A percentile compares a stretch with the other conserved stretches of the same genome.
Evolutionary conservation across 2,329 filamentous ascomycete genomes (phyloP).

Genomic region (Exophiala lecanii-corni): DNA sequence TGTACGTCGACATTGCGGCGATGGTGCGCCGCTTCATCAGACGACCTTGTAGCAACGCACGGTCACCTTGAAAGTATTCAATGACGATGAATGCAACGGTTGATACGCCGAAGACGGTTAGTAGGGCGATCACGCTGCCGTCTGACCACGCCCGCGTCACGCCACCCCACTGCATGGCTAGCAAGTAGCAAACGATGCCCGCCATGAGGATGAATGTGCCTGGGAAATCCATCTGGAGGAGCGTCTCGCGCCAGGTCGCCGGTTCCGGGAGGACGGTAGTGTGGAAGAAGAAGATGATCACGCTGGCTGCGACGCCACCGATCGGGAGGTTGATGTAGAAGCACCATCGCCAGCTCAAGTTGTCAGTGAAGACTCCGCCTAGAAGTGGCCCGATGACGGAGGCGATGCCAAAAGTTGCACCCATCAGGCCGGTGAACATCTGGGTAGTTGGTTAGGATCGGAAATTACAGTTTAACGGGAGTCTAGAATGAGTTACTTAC

Average conservation of each 20-base stretch:
- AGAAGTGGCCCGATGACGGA: slow-evolving; percentile 27
- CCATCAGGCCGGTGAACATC: slow-evolving; percentile 37
- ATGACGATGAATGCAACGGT: slow-evolving; percentile 25
- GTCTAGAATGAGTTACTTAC: too few relatives aligned
- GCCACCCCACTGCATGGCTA: slow-evolving; percentile 45
- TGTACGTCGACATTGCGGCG: slow-evolving; percentile 30
- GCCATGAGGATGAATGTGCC: slow-evolving; percentile 39
- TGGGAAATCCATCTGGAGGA: slow-evolving; percentile 41
- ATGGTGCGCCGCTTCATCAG: slow-evolving; percentile 32
- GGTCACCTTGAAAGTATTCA: slow-evolving; percentile 37
- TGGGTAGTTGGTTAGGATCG: slow-evolving; percentile 36
- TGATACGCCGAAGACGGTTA: slow-evolving; percentile 41
- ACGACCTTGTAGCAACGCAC: slow-evolving; percentile 35
- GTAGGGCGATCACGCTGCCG: slow-evolving; percentile 39
- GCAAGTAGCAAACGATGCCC: slow-evolving; percentile 37
- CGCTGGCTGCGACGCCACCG: slow-evolving; percentile 33
- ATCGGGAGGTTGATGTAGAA: slow-evolving; percentile 36
- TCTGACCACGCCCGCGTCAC: slow-evolving; percentile 32
- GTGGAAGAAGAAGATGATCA: slow-evolving; percentile 30
- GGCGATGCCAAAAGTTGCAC: slow-evolving; percentile 26
- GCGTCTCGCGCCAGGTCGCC: slow-evolving; percentile 30
- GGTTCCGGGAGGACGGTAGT: slow-evolving; percentile 12
- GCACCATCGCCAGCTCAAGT: slow-evolving; percentile 33
- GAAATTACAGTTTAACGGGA: too few relatives aligned
- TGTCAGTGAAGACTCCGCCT: slow-evolving; percentile 28